Percentiles rank a stretch among this genome's conserved stretches.
Conservation (phyloP, 768 basidiomycete genomes). For the Cystofilobasidium ferigula region DNA sequence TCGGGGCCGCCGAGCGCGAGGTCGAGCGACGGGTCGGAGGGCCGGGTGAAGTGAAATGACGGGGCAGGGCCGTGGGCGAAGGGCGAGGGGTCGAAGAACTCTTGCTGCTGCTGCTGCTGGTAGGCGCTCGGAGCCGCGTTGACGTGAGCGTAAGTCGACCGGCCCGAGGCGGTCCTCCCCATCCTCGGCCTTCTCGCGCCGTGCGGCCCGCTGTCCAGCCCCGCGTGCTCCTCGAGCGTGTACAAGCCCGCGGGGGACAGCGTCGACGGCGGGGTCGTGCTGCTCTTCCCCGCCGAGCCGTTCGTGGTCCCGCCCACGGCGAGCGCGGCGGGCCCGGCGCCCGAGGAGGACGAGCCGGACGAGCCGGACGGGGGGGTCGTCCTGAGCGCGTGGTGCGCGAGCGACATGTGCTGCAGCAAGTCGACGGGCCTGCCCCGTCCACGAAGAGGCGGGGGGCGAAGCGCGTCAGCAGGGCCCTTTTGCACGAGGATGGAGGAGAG, state of each 20-base stretch:
- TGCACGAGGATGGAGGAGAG: background rate
- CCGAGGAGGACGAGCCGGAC: background rate
- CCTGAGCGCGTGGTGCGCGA: background rate
- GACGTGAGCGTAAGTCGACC: too few species aligned
- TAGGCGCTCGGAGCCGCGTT: too few species aligned
- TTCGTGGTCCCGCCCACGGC: background rate
- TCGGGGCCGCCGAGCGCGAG: too few species aligned
- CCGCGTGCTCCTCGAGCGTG: background rate
- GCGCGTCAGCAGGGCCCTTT: background rate
- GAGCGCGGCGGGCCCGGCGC: background rate
- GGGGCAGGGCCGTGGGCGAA: too few species aligned
- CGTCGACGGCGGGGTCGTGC: background rate
- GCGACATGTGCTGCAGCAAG: slow-evolving; percentile 10
- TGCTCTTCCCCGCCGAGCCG: background rate
- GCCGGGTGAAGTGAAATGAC: too few species aligned
- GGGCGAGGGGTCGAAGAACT: too few species aligned
- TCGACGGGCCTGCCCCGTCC: background rate
- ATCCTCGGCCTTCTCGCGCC: too few species aligned
- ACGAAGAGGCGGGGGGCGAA: background rate
- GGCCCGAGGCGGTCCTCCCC: too few species aligned
- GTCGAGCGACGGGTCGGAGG: too few species aligned
- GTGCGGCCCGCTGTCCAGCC: too few species aligned
- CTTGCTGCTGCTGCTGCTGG: too few species aligned
- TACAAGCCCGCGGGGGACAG: background rate
- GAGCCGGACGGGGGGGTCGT: slow-evolving; percentile 2